These are phyloP conservation scores for Pyrenochaeta sp. DNA, from an alignment of 2,329 filamentous ascomycete genomes.

Conservation along the genomic window DNA sequence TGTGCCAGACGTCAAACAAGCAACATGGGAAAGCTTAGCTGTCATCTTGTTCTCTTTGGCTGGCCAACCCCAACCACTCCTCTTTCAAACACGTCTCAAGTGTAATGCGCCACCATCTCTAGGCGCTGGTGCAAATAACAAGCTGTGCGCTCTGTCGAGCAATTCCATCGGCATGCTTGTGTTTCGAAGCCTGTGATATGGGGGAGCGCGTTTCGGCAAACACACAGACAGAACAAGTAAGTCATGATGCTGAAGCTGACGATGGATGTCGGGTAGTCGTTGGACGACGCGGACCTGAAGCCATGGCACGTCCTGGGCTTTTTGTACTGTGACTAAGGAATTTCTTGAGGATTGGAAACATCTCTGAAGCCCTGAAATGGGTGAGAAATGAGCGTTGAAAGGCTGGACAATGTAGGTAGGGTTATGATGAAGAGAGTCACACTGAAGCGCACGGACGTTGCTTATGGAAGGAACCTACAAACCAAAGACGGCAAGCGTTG, in stretches of 20 bases:
- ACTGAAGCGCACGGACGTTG: background rate
- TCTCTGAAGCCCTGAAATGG: too few relatives aligned
- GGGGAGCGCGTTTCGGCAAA: background rate
- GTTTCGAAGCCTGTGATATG: constrained; percentile 12
- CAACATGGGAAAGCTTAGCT: constrained; percentile 38
- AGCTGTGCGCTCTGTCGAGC: constrained; percentile 3
- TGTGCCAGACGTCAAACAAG: constrained; percentile 34
- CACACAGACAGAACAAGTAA: background rate
- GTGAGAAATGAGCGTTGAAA: background rate
- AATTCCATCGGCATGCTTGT: constrained; percentile 1
- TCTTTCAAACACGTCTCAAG: constrained; percentile 14
- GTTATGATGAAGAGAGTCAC: background rate
- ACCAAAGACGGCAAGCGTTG: background rate
- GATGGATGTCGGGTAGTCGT: too few relatives aligned
- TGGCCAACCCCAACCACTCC: constrained; percentile 7
- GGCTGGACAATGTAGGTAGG: too few relatives aligned
- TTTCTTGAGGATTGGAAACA: too few relatives aligned
- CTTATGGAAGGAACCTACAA: background rate
- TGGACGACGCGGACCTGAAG: too few relatives aligned
- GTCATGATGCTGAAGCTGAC: background rate
- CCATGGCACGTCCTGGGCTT: too few relatives aligned
- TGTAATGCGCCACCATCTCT: constrained; percentile 9
- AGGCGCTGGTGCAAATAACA: constrained; percentile 7
- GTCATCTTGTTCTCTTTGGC: constrained; percentile 11
- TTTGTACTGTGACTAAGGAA: too few relatives aligned